Percentiles rank a stretch among this genome's conserved stretches.
phyloP scores from a whole-genome alignment of 257 asterid genomes.

The Ophiorrhiza pumila region DNA sequence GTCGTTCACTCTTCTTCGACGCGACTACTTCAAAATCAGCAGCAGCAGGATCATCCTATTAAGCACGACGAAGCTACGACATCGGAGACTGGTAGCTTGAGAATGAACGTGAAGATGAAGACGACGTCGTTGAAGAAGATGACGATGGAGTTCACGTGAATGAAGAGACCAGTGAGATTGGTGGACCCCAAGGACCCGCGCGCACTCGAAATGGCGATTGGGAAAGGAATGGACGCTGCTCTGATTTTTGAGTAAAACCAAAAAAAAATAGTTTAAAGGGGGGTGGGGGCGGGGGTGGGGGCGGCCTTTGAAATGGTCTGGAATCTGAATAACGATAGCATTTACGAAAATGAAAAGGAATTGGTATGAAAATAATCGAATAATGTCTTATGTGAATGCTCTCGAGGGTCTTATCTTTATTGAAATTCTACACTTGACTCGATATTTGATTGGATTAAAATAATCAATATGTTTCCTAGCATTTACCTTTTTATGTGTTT shows the following conservation, averaged over 20 bases:
- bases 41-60: conserved; percentile 16
- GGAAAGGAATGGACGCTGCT: conserved; percentile 89
- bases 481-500: too few relatives aligned
- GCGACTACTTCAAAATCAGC: conserved; percentile 36
- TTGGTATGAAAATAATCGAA: too few relatives aligned
- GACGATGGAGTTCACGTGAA: conserved; percentile 34
- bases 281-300: too few relatives aligned
- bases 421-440: background rate
- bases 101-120: conserved; percentile 16
- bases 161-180: conserved; percentile 59
- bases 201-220: conserved; percentile 92
- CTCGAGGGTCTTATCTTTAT: too few relatives aligned
- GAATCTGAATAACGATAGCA: too few relatives aligned
- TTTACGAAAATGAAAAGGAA: too few relatives aligned
- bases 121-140: conserved; percentile 22
- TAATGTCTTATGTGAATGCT: too few relatives aligned
- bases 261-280: too few relatives aligned
- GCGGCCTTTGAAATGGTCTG: too few relatives aligned
- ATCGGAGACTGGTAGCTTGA: conserved; percentile 23
- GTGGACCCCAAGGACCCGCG: conserved; percentile 90
- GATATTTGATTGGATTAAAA: background rate
- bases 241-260: conserved; percentile 77
- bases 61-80: conserved; percentile 7
- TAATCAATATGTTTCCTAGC: too few relatives aligned
- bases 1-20: conserved; percentile 47